Conservation (phyloP, 2,329 filamentous ascomycete genomes). For the Cytospora mali region DNA sequence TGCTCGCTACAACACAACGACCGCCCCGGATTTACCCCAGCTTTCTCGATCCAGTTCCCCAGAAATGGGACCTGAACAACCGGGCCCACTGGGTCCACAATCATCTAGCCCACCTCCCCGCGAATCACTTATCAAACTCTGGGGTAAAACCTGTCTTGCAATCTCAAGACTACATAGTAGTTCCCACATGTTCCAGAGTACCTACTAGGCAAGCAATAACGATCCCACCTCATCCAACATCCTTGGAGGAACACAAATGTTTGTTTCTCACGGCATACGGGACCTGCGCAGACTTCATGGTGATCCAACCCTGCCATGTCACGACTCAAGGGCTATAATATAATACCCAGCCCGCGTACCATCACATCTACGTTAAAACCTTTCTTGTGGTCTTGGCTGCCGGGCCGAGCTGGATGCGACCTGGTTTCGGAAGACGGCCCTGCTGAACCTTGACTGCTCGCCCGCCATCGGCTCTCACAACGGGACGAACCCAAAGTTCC, state of each 20-base stretch:
- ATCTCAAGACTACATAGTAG: too few relatives aligned
- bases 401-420: neutral
- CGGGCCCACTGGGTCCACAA: neutral
- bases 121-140: neutral
- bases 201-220: too few relatives aligned
- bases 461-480: too few relatives aligned
- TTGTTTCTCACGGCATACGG: too few relatives aligned
- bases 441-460: neutral
- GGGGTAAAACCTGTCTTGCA: neutral
- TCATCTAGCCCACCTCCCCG: conserved; percentile 14
- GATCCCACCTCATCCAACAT: too few relatives aligned
- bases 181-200: neutral
- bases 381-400: neutral
- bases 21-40: conserved; percentile 12
- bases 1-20: neutral
- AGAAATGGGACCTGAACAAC: conserved; percentile 1
- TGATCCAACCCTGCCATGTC: neutral
- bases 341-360: neutral
- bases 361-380: too few relatives aligned
- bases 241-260: too few relatives aligned
- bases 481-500: too few relatives aligned
- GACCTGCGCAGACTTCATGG: too few relatives aligned
- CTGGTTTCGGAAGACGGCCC: neutral
- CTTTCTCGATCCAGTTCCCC: conserved; percentile 4
- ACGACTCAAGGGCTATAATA: neutral